These are phyloP conservation scores for Vickermania spadyakhi DNA, from an alignment of 208 protist species.

Conservation along the genomic window DNA sequence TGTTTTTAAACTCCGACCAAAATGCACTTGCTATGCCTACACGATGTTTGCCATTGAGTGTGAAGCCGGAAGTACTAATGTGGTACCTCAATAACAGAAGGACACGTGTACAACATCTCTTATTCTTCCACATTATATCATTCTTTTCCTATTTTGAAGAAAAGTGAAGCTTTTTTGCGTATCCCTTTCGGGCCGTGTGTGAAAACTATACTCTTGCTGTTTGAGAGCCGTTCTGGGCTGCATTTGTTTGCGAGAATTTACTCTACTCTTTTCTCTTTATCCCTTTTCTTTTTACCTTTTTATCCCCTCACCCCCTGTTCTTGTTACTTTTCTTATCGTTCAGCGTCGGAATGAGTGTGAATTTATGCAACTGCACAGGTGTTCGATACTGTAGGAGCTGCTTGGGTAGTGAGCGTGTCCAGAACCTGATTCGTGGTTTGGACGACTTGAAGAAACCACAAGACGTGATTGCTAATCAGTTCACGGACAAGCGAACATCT, in stretches of 20 bases:
- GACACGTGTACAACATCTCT: no score
- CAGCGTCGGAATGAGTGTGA: neutral
- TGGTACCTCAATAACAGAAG: no score
- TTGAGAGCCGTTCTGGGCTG: neutral
- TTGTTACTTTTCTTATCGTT: neutral
- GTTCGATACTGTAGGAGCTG: neutral
- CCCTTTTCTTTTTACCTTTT: no score
- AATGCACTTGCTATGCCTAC: neutral
- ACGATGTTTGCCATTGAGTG: no score
- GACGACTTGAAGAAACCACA: neutral
- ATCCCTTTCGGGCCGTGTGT: neutral
- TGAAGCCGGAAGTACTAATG: no score
- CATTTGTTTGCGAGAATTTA: neutral
- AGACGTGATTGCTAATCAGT: conserved; percentile 17
- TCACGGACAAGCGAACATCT: conserved; percentile 11
- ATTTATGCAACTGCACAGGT: neutral
- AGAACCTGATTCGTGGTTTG: neutral
- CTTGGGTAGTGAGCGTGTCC: neutral
- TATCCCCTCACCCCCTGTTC: no score
- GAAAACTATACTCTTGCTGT: neutral
- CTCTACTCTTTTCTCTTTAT: neutral
- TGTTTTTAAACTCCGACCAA: no score
- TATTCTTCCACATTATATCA: no score
- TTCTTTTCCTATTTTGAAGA: no score
- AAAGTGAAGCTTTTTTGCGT: no score